A percentile compares a stretch with the other conserved stretches of the same genome.
phyloP scores from a whole-genome alignment of 306 rosid species.

The Cucumis melo region DNA sequence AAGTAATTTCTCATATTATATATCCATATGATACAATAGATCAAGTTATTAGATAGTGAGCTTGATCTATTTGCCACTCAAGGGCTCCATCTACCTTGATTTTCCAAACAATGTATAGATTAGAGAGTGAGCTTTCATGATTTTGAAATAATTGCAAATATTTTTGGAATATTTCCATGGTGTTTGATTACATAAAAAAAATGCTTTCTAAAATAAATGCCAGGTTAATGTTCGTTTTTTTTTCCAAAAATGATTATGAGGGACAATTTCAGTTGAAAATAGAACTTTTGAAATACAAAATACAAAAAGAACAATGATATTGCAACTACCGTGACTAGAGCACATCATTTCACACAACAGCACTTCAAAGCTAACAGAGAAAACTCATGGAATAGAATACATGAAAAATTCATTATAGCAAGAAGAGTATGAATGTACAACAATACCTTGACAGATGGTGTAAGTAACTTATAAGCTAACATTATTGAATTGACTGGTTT shows the following conservation, averaged over 20 bases:
- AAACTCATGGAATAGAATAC: neutral
- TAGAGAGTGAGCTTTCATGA: neutral
- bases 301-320: neutral
- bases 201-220: neutral
- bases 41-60: neutral
- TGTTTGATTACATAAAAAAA: neutral
- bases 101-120: neutral
- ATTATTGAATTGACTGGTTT: constrained; percentile 59
- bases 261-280: too few species aligned
- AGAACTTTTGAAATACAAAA: neutral
- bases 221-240: too few species aligned
- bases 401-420: neutral
- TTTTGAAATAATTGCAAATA: neutral
- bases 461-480: constrained; percentile 60
- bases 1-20: neutral
- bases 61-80: neutral
- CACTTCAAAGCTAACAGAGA: too few species aligned
- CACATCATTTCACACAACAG: neutral
- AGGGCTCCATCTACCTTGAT: neutral
- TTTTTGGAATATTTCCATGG: neutral
- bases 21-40: neutral
- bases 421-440: neutral
- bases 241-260: neutral
- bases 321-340: neutral
- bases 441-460: constrained; percentile 71